Evolutionary conservation across 2,329 filamentous ascomycete genomes (phyloP).

Genomic region (Ophiosphaerella narmari): DNA sequence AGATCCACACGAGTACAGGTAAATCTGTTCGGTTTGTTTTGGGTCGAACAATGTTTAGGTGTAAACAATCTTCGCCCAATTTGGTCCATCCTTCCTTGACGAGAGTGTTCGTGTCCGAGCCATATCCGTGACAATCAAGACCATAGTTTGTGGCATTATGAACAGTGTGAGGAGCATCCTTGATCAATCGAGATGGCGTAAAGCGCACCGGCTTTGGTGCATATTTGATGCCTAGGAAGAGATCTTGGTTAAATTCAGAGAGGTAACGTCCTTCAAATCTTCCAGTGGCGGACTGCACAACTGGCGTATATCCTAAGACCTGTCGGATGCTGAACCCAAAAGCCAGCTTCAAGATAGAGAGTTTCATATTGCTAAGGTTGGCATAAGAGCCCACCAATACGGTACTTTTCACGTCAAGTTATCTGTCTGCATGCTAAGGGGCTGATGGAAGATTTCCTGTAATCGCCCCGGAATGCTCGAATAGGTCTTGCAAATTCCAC

Average conservation of each 20-base stretch:
- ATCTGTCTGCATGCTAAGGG: no score
- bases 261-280: conserved; percentile 35
- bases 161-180: conserved; percentile 12
- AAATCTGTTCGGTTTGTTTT: conserved; percentile 20
- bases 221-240: conserved; percentile 39
- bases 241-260: conserved; percentile 33
- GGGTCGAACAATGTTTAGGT: conserved; percentile 43
- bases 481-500: no score
- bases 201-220: conserved; percentile 35
- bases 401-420: no score
- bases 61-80: conserved; percentile 52
- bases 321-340: neutral
- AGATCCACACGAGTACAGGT: conserved; percentile 40
- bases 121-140: conserved; percentile 34
- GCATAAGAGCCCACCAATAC: no score
- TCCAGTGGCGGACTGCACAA: conserved; percentile 30
- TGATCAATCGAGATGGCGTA: conserved; percentile 21
- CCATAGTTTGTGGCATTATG: conserved; percentile 32
- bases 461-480: no score
- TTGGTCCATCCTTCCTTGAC: conserved; percentile 28
- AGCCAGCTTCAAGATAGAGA: no score
- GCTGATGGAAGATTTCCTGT: no score
- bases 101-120: conserved; percentile 28
- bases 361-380: no score
- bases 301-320: conserved; percentile 4